A percentile compares a stretch with the other conserved stretches of the same genome.
Evolutionary conservation across 202 grass and related monocot genomes (phyloP).

Genomic region (Carex arenaria): DNA sequence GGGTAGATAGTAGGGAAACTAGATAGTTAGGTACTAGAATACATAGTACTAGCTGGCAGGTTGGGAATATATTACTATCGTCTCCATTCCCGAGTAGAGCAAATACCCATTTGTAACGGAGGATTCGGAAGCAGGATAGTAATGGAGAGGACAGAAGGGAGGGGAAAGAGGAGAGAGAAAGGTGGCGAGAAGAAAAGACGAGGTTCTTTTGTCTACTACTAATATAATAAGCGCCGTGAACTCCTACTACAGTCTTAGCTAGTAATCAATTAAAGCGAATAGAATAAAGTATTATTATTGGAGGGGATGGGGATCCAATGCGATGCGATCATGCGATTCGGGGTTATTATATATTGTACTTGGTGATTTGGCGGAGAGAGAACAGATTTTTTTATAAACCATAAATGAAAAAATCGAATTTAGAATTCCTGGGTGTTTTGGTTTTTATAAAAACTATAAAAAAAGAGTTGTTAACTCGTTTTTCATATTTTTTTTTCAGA

Average conservation of each 20-base stretch:
- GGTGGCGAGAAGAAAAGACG: constrained; percentile 19
- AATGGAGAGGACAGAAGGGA: background rate
- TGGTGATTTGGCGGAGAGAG: too few species aligned
- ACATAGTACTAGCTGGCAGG: constrained; percentile 14
- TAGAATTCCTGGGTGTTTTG: too few species aligned
- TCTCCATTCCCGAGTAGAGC: background rate
- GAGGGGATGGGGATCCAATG: background rate
- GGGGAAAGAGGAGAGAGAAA: background rate
- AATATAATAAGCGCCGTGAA: background rate
- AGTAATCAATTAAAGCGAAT: background rate
- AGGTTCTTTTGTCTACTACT: constrained; percentile 22
- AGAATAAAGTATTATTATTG: background rate
- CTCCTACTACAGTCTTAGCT: background rate
- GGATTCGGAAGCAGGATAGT: background rate
- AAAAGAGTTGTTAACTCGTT: too few species aligned
- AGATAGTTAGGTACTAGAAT: background rate
- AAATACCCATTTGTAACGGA: background rate
- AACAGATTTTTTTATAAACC: too few species aligned
- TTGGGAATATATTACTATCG: background rate
- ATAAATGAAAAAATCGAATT: too few species aligned
- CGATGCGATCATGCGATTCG: background rate
- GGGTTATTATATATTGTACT: background rate
- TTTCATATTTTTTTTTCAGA: too few species aligned
- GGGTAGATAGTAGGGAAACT: too few species aligned
- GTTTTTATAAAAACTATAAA: too few species aligned